A percentile compares a stretch with the other conserved stretches of the same genome.
These are phyloP conservation scores for Acacia melanoxylon DNA, from an alignment of 306 rosid species.

Conservation along the genomic window DNA sequence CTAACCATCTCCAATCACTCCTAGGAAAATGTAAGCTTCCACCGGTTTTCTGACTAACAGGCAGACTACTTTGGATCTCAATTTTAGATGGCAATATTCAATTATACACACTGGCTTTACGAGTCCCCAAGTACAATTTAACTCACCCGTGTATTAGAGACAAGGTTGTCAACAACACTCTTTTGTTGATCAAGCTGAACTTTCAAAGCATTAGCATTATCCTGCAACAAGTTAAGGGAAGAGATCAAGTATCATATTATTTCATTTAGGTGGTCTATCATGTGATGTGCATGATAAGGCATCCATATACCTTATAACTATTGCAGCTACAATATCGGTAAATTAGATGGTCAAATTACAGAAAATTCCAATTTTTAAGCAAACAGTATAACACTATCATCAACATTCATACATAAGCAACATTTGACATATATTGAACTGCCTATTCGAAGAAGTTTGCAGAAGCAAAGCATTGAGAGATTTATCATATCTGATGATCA, in stretches of 20 bases:
- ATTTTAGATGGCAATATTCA: slow-evolving; percentile 13
- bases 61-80: neutral
- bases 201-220: slow-evolving; percentile 87
- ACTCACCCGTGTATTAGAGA: slow-evolving; percentile 86
- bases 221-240: slow-evolving; percentile 56
- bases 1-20: slow-evolving; percentile 25
- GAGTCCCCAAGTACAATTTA: slow-evolving; percentile 1
- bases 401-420: slow-evolving; percentile 16
- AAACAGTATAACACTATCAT: neutral
- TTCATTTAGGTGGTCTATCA: neutral
- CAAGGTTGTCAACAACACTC: slow-evolving; percentile 89
- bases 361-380: neutral
- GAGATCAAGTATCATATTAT: neutral
- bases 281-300: slow-evolving; percentile 15
- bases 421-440: slow-evolving; percentile 11
- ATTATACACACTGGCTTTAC: neutral
- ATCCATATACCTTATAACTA: neutral
- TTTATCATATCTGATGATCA: slow-evolving; percentile 5
- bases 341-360: slow-evolving; percentile 20
- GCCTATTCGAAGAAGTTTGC: slow-evolving; percentile 9
- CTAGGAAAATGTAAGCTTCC: neutral
- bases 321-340: slow-evolving; percentile 26
- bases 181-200: slow-evolving; percentile 97
- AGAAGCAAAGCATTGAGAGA: slow-evolving; percentile 14
- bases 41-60: neutral